Percentiles rank a stretch among this genome's conserved stretches.
phyloP scores from a whole-genome alignment of 352 stramenopile genomes.

The Globisporangium ultimum region DNA sequence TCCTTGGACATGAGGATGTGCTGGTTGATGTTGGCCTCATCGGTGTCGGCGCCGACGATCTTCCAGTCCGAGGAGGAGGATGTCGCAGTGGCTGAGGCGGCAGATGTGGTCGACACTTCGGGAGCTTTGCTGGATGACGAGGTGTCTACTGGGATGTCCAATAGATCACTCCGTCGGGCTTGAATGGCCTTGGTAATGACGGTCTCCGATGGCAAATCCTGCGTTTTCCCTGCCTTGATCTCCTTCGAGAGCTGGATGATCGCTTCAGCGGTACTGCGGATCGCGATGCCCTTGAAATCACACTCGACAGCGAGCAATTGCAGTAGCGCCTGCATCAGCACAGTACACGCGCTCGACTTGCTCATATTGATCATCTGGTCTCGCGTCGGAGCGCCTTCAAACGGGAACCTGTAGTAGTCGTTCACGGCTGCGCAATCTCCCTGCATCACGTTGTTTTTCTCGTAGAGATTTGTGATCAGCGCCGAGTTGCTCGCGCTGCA shows the following conservation, averaged over 20 bases:
- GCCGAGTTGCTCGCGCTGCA: slow-evolving; percentile 9
- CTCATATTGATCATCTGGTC: slow-evolving; percentile 17
- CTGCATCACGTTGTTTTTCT: slow-evolving; percentile 19
- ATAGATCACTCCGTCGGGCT: slow-evolving; percentile 8
- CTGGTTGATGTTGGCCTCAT: slow-evolving; percentile 1
- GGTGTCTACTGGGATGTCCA: neutral
- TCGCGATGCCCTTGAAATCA: slow-evolving; percentile 12
- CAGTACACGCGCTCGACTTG: slow-evolving; percentile 14
- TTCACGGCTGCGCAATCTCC: slow-evolving; percentile 15
- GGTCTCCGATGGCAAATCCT: slow-evolving; percentile 6
- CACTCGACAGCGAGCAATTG: slow-evolving; percentile 18
- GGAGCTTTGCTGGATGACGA: neutral
- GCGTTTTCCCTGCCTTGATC: neutral
- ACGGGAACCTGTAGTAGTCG: slow-evolving; percentile 21
- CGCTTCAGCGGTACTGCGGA: slow-evolving; percentile 16
- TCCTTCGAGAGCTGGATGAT: slow-evolving; percentile 14
- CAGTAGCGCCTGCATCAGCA: slow-evolving; percentile 13
- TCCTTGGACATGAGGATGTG: slow-evolving; percentile 18
- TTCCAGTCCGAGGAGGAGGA: neutral
- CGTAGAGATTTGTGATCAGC: slow-evolving; percentile 14
- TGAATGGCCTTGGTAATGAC: slow-evolving; percentile 11
- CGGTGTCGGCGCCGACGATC: neutral
- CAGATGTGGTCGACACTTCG: neutral
- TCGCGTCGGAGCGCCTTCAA: slow-evolving; percentile 15
- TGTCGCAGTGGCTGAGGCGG: neutral